Conservation (phyloP, 2,329 filamentous ascomycete species). For the Fusarium citri region DNA sequence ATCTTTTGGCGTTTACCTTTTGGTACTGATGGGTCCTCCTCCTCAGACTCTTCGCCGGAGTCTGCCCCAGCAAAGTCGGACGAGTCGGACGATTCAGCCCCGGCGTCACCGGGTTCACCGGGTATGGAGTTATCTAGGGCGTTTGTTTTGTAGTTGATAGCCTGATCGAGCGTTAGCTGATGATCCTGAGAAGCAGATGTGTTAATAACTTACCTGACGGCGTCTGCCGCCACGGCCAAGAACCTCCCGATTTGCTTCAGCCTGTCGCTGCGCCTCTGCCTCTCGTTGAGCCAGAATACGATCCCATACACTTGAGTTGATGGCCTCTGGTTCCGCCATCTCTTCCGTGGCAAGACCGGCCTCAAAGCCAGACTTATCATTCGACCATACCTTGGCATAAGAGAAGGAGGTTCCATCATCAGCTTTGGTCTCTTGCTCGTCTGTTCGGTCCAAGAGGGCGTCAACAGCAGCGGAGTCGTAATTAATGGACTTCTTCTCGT, state of each 20-base stretch:
- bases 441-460: slow-evolving; percentile 86
- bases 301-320: slow-evolving; percentile 84
- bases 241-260: slow-evolving; percentile 74
- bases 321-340: slow-evolving; percentile 63
- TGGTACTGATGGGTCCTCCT: slow-evolving; percentile 34
- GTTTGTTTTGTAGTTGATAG: slow-evolving; percentile 52
- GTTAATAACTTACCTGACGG: slow-evolving; percentile 55
- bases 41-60: slow-evolving; percentile 48
- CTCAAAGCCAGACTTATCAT: slow-evolving; percentile 76
- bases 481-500: slow-evolving; percentile 76
- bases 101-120: slow-evolving; percentile 47
- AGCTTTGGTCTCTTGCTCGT: slow-evolving; percentile 77
- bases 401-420: slow-evolving; percentile 86
- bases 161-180: slow-evolving; percentile 44
- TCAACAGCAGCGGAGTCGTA: slow-evolving; percentile 90
- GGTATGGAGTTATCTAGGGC: slow-evolving; percentile 35
- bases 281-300: slow-evolving; percentile 88
- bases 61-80: slow-evolving; percentile 51
- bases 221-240: slow-evolving; percentile 87
- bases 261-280: slow-evolving; percentile 78
- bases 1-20: slow-evolving; percentile 54
- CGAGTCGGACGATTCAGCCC: slow-evolving; percentile 47
- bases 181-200: not conserved
- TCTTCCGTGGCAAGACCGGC: slow-evolving; percentile 68
- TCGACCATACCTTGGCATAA: slow-evolving; percentile 92